Conservation (phyloP, 192 early-diverging fungal genomes). For the Coemansia sp. region DNA sequence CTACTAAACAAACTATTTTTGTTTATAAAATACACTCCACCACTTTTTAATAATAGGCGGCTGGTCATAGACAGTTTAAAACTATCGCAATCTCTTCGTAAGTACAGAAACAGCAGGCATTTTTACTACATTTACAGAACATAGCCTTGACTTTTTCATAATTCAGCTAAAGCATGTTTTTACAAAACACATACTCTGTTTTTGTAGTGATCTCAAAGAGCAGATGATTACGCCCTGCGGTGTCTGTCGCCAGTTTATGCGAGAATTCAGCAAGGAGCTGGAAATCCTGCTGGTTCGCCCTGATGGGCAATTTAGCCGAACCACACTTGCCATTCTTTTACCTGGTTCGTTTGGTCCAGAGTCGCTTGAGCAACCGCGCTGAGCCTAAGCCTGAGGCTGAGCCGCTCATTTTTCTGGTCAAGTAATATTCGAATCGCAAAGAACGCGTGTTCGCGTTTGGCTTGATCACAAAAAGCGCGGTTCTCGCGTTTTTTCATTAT, state of each 20-base stretch:
- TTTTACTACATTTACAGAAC: no score
- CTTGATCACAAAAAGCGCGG: not conserved
- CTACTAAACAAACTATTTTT: not conserved
- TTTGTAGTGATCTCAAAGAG: constrained; percentile 49
- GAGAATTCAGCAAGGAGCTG: constrained; percentile 73
- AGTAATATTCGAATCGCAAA: not conserved
- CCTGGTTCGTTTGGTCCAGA: constrained; percentile 77
- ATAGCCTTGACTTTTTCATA: not conserved
- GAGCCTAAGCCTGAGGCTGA: not conserved
- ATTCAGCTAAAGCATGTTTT: no score
- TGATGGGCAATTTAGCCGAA: constrained; percentile 55
- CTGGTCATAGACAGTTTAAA: constrained; percentile 72
- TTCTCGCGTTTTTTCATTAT: constrained; percentile 1
- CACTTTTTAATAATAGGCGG: constrained; percentile 53
- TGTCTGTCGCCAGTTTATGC: constrained; percentile 74
- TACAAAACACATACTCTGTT: not conserved
- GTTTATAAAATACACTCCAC: not conserved
- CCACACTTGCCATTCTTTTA: constrained; percentile 60
- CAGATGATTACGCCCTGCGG: constrained; percentile 65
- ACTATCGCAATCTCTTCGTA: constrained; percentile 80
- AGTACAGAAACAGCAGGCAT: not conserved
- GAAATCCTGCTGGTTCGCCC: constrained; percentile 60
- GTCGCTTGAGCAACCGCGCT: constrained; percentile 21
- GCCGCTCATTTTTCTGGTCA: not conserved
- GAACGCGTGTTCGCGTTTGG: not conserved